These are phyloP conservation scores for Bombardia bombarda DNA, from an alignment of 495 filamentous ascomycete genomes.

Conservation along the genomic window DNA sequence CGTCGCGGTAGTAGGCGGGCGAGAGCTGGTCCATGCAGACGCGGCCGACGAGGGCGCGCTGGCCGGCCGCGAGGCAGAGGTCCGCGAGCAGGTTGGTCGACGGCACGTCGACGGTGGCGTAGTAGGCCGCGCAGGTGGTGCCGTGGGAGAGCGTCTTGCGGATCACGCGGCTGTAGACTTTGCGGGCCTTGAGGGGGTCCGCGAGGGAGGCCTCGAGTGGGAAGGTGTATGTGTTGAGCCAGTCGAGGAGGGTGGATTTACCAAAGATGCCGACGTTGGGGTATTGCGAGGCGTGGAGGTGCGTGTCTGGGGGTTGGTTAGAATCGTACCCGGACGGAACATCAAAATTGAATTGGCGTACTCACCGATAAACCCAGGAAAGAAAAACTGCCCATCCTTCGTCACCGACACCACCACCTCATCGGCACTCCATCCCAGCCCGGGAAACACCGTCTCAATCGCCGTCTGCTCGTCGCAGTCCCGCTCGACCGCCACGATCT, in stretches of 20 bases:
- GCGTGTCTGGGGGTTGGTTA: constrained; percentile 57
- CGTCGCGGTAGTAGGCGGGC: constrained; percentile 71
- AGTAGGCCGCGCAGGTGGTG: constrained; percentile 87
- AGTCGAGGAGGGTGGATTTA: constrained; percentile 78
- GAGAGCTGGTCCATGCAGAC: constrained; percentile 81
- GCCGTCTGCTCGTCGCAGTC: constrained; percentile 18
- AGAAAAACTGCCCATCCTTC: constrained; percentile 63
- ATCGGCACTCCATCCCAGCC: constrained; percentile 27
- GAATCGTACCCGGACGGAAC: no score
- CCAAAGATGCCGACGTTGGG: constrained; percentile 91
- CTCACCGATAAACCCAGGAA: constrained; percentile 85
- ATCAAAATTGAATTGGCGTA: no score
- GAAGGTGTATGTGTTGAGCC: constrained; percentile 94
- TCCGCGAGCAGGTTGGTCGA: constrained; percentile 84
- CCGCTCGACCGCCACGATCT: constrained; percentile 51
- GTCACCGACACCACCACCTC: constrained; percentile 24
- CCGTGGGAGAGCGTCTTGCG: constrained; percentile 75
- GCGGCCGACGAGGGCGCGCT: constrained; percentile 83
- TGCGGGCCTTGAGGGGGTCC: constrained; percentile 36
- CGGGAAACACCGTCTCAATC: constrained; percentile 13
- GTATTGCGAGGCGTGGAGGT: constrained; percentile 91
- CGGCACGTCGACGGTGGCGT: constrained; percentile 74
- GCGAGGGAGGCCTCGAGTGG: constrained; percentile 72
- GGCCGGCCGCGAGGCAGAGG: constrained; percentile 65
- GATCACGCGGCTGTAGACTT: constrained; percentile 68